Evolutionary conservation across 805 yeast genomes (phyloP), one percentile per base, ranked within the genome.

Genomic region (Scheffersomyces coipomensis): DNA sequence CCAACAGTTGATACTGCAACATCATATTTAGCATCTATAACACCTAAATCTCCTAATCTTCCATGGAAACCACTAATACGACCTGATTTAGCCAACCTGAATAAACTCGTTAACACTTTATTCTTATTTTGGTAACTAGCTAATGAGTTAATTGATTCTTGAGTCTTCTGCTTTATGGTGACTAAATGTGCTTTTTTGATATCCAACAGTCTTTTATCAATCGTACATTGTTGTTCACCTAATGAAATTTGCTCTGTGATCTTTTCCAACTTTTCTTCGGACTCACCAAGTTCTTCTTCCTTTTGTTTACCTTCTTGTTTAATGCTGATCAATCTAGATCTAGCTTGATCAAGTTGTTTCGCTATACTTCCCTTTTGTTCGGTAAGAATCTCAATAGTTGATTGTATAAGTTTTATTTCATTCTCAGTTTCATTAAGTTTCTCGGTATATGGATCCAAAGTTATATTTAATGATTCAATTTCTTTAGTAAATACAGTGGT

Each of bases 1-100:
- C 93, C 88, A 0, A 97, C 98, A 0, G 98, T 93, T 0, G 98
- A 89, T 7, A 93, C 80, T 0, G 99, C 99, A 37, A 89, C 78
- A 62, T 95, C 98, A 58, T 85, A 93, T 52, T 78, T 76, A 47
- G 85, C 87, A 56, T 88, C 96, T 46, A 93, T 93, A 2, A 76
- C 74, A n/a, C 97, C 99, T 33, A 93, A 66, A 49, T 88, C 95
- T 13, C 99, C 99, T 12, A 93, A 66, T 45, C 97, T 72, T 0
- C 98, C 99, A 56, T 87, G 74, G 49, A 91, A 87, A 0, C 98
- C 99, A 5, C 68, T 66, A 18, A 95, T 76, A 51, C 96, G 74
- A 5, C 97, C 97, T 3, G 93, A 75, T 39, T 81, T 80, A 41
- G 83, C 83, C 27, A 93, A 64, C 45, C 84, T 76, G 42, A 72